Base-by-base conservation (phyloP, 257 asterid genomes). In the Solanum sejunctum region DNA sequence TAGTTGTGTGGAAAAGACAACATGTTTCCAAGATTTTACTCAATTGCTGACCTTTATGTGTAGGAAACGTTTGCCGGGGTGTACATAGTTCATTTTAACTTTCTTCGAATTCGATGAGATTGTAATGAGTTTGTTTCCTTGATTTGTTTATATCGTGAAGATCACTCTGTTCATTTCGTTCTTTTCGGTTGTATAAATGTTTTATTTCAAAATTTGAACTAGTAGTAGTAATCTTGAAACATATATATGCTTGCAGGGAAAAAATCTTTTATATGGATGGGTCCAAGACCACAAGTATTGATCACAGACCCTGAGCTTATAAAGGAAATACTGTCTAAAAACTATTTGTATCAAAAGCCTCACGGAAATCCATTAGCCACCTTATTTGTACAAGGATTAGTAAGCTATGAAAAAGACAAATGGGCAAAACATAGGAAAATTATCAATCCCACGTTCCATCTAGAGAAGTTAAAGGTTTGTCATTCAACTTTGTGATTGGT, bases 361-460 rank as follows among this genome's bases (percentile, higher is more conserved):
- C 69, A 13, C 41, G 15, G 66, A 7, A 90, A 91, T 86, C 98
- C 97, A n/a, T 82, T 87, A 3, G 26, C 81, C 7, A 85, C 32
- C 58, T 77, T 92, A 57, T 87, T 90, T 28, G 83, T 72, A 3
- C 85, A 84, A 79, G 98, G 97, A 54, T 15, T 93, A 8, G 84
- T 54, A 12, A 8, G 1, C 18, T 41, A 64, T 28, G 95, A 93
- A 12, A 84, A 82, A 8, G 92, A 91, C 5, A 87, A 89, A 88
- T 93, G 94, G 98, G 85, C 91, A 13, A 94, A 92, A 66, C 93
- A 92, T 78, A 89, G 97, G 49, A 94, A 85, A 80, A 58, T 94
- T 61, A 83, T 94, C 82, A 49, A 75, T 49, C 82, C 61, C 15
- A 45, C 61, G 10, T 75, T 75, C 23, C 82, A 75, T 75, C 43